Base-by-base conservation (phyloP, 257 asterid genomes). In the Solanum piurae region DNA sequence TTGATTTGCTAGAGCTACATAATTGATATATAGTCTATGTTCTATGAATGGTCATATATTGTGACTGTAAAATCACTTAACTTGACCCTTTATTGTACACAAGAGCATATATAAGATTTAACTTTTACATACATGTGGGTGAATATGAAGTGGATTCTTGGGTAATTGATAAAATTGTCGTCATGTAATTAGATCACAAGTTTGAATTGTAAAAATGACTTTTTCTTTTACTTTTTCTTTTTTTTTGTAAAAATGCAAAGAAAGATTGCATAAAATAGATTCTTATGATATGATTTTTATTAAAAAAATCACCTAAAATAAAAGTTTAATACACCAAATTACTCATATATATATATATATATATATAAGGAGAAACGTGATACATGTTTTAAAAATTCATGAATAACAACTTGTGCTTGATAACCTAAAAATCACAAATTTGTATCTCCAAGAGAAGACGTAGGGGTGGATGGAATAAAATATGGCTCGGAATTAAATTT, bases 41-140 rank as follows among this genome's bases (percentile, higher is more conserved):
- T 86, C 88, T n/a, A 87, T 90, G 90, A 89, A 85, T 87, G 85
- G 90, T 89, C 90, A 89, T 69, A 69, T 68, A 68, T 85, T 85
- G 84, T 36, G 89, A 90, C 86, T 64, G 66, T 72, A 86, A 88
- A 76, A 72, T 71, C 77, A 71, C 20, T 31, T 71, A 31, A 71
- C 42, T 71, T 71, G 77, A 71, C 77, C 77, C 77, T 71, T 71
- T 71, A 71, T 71, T 71, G 77, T 71, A 71, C 40, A 14, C 40
- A 31, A 31, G 36, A 16, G 12, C 77, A 7, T 16, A 71, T 69
- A 69, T 31, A 31, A 14, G 7, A 1, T 69, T 69, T 31, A 69
- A 69, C 76, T 69, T 69, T 69, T 69, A 69, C n/a, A 29, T 69
- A 14, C 38, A 13, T 13, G 1, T 29, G 37, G 20, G 74, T 52